Evolutionary conservation across 257 asterid species (phyloP).

Genomic region (Striga asiatica): DNA sequence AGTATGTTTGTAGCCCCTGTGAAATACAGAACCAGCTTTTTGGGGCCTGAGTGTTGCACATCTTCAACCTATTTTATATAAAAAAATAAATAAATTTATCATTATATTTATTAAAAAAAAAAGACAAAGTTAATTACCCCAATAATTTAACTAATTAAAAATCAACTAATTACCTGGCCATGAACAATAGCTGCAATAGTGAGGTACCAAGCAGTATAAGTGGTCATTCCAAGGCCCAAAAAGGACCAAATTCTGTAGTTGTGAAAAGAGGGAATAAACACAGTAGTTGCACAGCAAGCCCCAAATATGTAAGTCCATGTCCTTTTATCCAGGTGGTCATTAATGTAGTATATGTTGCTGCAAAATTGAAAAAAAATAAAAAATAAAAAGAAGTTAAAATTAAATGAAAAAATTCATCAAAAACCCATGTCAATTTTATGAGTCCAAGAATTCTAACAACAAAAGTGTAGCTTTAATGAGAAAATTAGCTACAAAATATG

Average conservation of each 20-base stretch:
- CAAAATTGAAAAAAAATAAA: neutral
- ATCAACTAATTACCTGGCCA: slow-evolving; percentile 48
- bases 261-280: slow-evolving; percentile 79
- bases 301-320: slow-evolving; percentile 94
- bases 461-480: too few relatives aligned
- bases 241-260: slow-evolving; percentile 88
- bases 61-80: slow-evolving; percentile 31
- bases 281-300: slow-evolving; percentile 87
- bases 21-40: slow-evolving; percentile 53
- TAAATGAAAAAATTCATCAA: slow-evolving; percentile 1
- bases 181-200: slow-evolving; percentile 54
- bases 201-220: slow-evolving; percentile 88
- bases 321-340: slow-evolving; percentile 74
- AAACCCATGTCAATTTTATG: too few relatives aligned
- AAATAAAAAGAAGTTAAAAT: neutral
- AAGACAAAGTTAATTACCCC: neutral
- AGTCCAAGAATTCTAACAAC: too few relatives aligned
- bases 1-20: slow-evolving; percentile 90
- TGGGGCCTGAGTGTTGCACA: slow-evolving; percentile 61
- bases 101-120: neutral
- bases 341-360: slow-evolving; percentile 78
- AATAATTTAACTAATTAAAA: neutral
- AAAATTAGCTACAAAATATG: too few relatives aligned
- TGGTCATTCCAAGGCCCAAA: slow-evolving; percentile 79
- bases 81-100: neutral